These are phyloP conservation scores for Cunninghamia lanceolata DNA, from an alignment of 75 land plant species.

Conservation along the genomic window DNA sequence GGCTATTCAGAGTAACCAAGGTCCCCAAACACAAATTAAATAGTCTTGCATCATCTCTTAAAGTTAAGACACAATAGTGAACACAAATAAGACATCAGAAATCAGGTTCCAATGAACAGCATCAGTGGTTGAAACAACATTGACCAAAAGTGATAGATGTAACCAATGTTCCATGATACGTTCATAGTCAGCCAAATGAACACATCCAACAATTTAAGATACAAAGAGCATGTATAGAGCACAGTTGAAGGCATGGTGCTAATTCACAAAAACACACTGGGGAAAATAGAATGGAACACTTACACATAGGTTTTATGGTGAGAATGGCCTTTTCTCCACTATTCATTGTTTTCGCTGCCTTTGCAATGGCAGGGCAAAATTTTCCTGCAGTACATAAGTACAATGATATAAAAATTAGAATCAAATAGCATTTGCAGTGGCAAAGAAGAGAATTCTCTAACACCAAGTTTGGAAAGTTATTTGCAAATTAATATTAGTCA, in stretches of 20 bases:
- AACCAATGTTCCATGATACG: background rate
- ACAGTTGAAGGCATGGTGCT: background rate
- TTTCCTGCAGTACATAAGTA: constrained; percentile 24
- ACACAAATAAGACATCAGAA: background rate
- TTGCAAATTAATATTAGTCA: background rate
- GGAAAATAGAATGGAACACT: background rate
- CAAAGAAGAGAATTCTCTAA: background rate
- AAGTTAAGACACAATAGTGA: background rate
- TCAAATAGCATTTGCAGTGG: background rate
- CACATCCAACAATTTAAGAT: background rate
- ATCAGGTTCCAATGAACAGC: background rate
- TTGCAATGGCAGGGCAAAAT: constrained; percentile 48
- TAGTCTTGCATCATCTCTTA: background rate
- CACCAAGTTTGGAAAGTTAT: background rate
- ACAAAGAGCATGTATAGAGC: background rate
- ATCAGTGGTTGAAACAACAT: background rate
- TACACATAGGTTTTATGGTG: constrained; percentile 45
- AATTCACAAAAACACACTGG: background rate
- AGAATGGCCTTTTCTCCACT: constrained; percentile 44
- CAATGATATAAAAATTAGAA: background rate
- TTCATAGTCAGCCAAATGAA: background rate
- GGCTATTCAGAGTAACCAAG: background rate
- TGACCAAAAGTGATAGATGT: background rate
- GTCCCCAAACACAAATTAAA: background rate
- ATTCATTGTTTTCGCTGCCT: constrained; percentile 54